These are phyloP conservation scores for Monilinia vaccinii-corymbosi DNA, from an alignment of 2,329 filamentous ascomycete genomes.

Conservation along the genomic window DNA sequence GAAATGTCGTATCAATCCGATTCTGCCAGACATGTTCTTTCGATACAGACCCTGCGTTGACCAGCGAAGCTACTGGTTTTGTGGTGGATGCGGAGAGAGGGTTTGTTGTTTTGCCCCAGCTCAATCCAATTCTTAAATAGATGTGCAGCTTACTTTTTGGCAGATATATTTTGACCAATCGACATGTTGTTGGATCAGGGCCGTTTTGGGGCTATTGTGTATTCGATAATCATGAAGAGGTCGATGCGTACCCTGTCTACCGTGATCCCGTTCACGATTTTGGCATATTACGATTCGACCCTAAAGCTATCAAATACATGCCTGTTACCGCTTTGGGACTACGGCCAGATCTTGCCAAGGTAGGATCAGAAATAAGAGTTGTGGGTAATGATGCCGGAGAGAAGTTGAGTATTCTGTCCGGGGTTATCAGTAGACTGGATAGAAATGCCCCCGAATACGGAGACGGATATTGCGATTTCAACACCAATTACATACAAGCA, in stretches of 20 bases:
- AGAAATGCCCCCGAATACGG: constrained; percentile 96
- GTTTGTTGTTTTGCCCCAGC: constrained; percentile 27
- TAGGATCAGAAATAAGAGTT: constrained; percentile 90
- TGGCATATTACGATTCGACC: constrained; percentile 92
- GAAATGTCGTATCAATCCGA: constrained; percentile 95
- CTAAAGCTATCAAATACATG: constrained; percentile 96
- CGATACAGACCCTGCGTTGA: constrained; percentile 89
- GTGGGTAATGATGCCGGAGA: constrained; percentile 98
- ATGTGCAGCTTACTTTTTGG: background rate
- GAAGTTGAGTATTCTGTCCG: constrained; percentile 94
- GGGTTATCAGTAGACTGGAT: constrained; percentile 92
- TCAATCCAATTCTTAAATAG: background rate
- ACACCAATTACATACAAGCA: constrained; percentile 91
- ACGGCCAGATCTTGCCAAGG: constrained; percentile 76
- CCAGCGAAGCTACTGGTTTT: constrained; percentile 94
- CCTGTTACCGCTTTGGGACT: constrained; percentile 70
- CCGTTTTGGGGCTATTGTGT: constrained; percentile 98
- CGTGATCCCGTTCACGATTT: constrained; percentile 98
- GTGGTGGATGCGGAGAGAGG: constrained; percentile 92
- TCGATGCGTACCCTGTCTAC: constrained; percentile 93
- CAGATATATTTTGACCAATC: constrained; percentile 74
- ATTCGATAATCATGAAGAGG: constrained; percentile 97
- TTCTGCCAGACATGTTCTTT: constrained; percentile 98
- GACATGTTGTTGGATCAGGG: constrained; percentile 88
- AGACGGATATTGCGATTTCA: constrained; percentile 98